Evolutionary conservation across 2,329 filamentous ascomycete species (phyloP).

Genomic region (Huntiella omanensis): DNA sequence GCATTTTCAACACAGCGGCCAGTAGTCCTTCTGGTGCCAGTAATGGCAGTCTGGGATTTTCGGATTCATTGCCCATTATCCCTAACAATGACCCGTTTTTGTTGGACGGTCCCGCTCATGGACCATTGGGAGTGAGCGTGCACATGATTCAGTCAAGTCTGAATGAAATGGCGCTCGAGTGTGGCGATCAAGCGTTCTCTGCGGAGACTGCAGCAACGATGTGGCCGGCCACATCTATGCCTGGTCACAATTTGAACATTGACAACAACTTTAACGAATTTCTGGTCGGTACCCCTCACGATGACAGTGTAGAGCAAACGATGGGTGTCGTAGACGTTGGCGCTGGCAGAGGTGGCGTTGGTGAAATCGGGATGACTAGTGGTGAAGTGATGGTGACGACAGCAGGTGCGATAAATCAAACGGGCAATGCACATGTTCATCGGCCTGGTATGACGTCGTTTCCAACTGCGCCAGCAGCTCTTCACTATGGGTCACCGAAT

Average conservation of each 20-base stretch:
- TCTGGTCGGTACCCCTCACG: slow-evolving; percentile 10
- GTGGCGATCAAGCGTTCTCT: slow-evolving; percentile 14
- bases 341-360: background rate
- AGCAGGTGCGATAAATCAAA: background rate
- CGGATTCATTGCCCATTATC: slow-evolving; percentile 8
- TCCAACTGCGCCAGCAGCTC: background rate
- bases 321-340: background rate
- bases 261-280: slow-evolving; percentile 11
- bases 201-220: slow-evolving; percentile 27
- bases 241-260: slow-evolving; percentile 6
- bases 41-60: slow-evolving; percentile 63
- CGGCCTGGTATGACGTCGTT: background rate
- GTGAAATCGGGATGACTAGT: background rate
- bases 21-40: slow-evolving; percentile 94
- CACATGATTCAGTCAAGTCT: slow-evolving; percentile 73
- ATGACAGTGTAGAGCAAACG: background rate
- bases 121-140: slow-evolving; percentile 48
- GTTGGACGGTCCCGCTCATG: slow-evolving; percentile 5
- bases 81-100: slow-evolving; percentile 10
- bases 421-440: background rate
- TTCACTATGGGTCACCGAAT: background rate
- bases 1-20: slow-evolving; percentile 43
- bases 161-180: slow-evolving; percentile 37
- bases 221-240: slow-evolving; percentile 51
- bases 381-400: background rate